Base-by-base conservation (phyloP, 305 asterid genomes). In the Salvia sclarea region DNA sequence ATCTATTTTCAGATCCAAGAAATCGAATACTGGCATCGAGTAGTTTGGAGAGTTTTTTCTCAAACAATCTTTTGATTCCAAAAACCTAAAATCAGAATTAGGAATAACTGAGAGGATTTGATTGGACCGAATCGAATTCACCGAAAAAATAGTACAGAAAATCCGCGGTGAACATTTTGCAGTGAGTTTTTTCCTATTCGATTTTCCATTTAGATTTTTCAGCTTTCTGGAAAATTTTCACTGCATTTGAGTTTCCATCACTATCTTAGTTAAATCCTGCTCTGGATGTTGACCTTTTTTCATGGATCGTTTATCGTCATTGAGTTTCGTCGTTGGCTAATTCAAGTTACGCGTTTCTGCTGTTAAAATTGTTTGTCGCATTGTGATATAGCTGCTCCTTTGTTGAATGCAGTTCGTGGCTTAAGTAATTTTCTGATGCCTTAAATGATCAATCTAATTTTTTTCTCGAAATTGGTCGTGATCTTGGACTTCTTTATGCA, bases 321-420 rank as follows among this genome's bases (percentile, higher is more conserved):
- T 64, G 58, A 64, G 12, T 14, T 24, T 16, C 37, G 2, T 45
- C 8, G 25, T 44, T 43, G 70, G 20, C 41, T 24, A 41, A 53
- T 61, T 40, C 44, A 41, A 41, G 57, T 38, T 30, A 38, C 5
- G 6, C 16, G 14, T 40, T 71, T 8, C 30, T 21, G 12, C 35
- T 53, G 56, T 38, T 25, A 7, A 47, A 31, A 38, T 70, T 35
- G 11, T 52, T 13, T 5, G 5, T 45, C n/a, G 13, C 28, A 61
- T 61, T 61, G 6, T 49, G 56, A 52, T 5, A 28, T 52, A 5
- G 57, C 57, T 61, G 28, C 25, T 43, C 28, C 38, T 17, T 41
- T 53, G 64, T 18, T 71, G 20, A 54, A 54, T 69, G 58, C 50
- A 44, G 41, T 71, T 17, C 25, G 52, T 37, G 9, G 18, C 50